These are phyloP conservation scores for Rhodotorula babjevae DNA, from an alignment of 768 basidiomycete genomes.

Conservation along the genomic window DNA sequence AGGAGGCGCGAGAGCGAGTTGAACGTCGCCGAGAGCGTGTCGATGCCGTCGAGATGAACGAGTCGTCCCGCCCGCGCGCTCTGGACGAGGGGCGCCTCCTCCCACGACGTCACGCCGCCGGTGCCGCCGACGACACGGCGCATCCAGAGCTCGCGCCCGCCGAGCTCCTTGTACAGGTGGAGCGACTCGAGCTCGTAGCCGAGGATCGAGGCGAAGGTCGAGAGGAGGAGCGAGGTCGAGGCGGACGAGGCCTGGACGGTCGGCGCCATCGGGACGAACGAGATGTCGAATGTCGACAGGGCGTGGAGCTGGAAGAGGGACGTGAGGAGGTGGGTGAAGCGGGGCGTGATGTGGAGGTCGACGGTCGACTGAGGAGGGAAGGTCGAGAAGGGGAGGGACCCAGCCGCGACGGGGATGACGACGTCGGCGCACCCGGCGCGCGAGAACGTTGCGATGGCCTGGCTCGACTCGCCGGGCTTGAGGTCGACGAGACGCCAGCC, in stretches of 20 bases:
- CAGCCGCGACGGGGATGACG: conserved; percentile 2
- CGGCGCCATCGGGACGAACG: conserved; percentile 17
- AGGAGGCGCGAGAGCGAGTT: conserved; percentile 17
- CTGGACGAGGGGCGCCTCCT: conserved; percentile 1
- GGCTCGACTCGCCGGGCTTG: neutral
- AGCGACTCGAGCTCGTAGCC: conserved; percentile 26
- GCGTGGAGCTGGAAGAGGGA: conserved; percentile 29
- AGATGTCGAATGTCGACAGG: conserved; percentile 20
- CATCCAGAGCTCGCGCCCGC: conserved; percentile 35
- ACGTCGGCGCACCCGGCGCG: neutral
- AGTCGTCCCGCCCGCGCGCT: conserved; percentile 21
- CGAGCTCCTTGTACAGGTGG: conserved; percentile 34
- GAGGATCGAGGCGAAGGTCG: conserved; percentile 16
- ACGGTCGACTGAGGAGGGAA: conserved; percentile 2
- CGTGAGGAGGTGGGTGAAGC: conserved; percentile 30
- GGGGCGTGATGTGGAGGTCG: conserved; percentile 18
- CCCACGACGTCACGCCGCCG: conserved; percentile 27
- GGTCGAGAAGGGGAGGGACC: conserved; percentile 1
- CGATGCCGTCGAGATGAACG: conserved; percentile 29
- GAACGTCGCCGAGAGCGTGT: conserved; percentile 28
- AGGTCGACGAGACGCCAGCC: conserved; percentile 10
- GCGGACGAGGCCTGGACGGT: conserved; percentile 11
- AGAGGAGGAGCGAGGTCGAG: conserved; percentile 24
- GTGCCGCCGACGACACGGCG: conserved; percentile 15
- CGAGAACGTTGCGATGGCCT: conserved; percentile 13